phyloP scores from a whole-genome alignment of 164 flowering plant genomes.

The Chimonanthus praecox region DNA sequence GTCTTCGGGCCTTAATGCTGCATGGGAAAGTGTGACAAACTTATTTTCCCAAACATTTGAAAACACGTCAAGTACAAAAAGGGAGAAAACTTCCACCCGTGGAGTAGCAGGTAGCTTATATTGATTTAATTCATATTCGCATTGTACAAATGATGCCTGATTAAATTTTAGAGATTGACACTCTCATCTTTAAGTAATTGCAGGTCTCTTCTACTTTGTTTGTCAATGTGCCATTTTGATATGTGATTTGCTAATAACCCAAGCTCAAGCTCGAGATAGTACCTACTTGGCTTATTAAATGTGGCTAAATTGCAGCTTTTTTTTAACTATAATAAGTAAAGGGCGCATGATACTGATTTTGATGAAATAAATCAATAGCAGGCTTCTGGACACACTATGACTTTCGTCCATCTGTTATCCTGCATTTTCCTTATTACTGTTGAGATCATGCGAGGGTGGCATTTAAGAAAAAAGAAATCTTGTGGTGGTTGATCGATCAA shows the following conservation, averaged over 20 bases:
- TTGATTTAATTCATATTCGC: not conserved
- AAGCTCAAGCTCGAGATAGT: too few relatives aligned
- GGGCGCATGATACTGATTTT: not conserved
- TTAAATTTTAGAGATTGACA: too few relatives aligned
- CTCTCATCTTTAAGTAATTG: not conserved
- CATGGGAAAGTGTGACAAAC: slow-evolving; percentile 45
- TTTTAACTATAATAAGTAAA: not conserved
- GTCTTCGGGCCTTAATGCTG: slow-evolving; percentile 28
- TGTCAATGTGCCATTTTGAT: too few relatives aligned
- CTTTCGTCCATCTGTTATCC: not conserved
- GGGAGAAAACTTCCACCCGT: slow-evolving; percentile 57
- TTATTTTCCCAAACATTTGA: slow-evolving; percentile 45
- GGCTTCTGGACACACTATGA: not conserved
- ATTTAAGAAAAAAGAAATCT: not conserved
- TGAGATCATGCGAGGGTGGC: not conserved
- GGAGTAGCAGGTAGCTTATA: slow-evolving; percentile 75
- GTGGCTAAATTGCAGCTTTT: not conserved
- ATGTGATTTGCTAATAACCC: too few relatives aligned
- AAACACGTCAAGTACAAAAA: slow-evolving; percentile 62
- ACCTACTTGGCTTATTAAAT: not conserved
- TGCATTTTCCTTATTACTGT: not conserved
- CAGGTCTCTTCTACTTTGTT: not conserved
- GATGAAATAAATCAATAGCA: not conserved
- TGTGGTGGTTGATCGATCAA: not conserved
- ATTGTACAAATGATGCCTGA: not conserved